Evolutionary conservation across 2,329 filamentous ascomycete species (phyloP).

Genomic region (Didymella keratinophila): DNA sequence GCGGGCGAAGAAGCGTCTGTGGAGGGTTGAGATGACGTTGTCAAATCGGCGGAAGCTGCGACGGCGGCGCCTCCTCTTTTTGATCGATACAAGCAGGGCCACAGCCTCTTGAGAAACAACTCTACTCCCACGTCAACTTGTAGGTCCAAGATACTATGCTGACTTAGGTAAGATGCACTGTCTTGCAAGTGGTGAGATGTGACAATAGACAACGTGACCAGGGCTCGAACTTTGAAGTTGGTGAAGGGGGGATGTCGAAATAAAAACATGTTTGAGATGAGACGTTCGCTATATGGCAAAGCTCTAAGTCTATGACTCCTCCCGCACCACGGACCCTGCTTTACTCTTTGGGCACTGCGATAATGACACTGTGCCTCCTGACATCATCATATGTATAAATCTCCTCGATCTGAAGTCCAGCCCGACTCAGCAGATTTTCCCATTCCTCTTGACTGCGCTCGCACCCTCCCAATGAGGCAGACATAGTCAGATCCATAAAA

Average conservation of each 20-base stretch:
- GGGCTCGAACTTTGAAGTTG: too few relatives aligned
- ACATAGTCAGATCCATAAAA: slow-evolving; percentile 41
- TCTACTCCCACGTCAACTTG: too few relatives aligned
- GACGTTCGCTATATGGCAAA: background rate
- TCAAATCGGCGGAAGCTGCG: background rate
- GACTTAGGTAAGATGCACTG: too few relatives aligned
- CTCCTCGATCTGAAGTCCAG: slow-evolving; percentile 37
- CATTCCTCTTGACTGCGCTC: slow-evolving; percentile 38
- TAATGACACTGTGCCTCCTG: slow-evolving; percentile 33
- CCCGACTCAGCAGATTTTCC: slow-evolving; percentile 28
- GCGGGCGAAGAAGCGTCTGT: too few relatives aligned
- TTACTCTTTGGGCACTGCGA: slow-evolving; percentile 26
- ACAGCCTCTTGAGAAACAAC: too few relatives aligned
- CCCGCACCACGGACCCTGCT: background rate
- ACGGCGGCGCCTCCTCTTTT: background rate
- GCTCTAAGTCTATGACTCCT: background rate
- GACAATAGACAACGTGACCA: background rate
- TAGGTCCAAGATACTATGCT: too few relatives aligned
- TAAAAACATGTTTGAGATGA: background rate
- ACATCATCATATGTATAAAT: slow-evolving; percentile 38
- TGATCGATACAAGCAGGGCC: too few relatives aligned
- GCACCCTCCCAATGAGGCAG: slow-evolving; percentile 33
- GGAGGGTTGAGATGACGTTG: background rate
- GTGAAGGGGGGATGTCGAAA: background rate
- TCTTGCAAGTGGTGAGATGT: background rate